These are phyloP conservation scores for Myxozyma monticola DNA, from an alignment of 805 yeast species.

Conservation along the genomic window DNA sequence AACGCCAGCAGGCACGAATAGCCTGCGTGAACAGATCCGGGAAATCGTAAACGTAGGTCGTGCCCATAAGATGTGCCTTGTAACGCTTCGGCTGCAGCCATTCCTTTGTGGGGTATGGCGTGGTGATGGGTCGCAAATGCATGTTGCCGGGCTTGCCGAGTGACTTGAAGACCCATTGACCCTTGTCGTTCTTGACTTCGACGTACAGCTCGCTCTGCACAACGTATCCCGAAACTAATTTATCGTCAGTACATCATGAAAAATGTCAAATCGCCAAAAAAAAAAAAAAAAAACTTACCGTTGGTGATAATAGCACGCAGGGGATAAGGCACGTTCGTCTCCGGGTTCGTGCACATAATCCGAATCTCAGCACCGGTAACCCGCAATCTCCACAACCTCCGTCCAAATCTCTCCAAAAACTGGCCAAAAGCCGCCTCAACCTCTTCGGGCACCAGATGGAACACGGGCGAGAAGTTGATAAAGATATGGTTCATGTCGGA, in stretches of 20 bases:
- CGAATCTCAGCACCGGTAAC: slow-evolving; percentile 97
- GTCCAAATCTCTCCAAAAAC: slow-evolving; percentile 94
- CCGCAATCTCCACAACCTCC: slow-evolving; percentile 94
- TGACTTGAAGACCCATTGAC: slow-evolving; percentile 97
- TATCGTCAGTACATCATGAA: no score
- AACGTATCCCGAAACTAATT: slow-evolving; percentile 89
- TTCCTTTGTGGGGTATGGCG: slow-evolving; percentile 97
- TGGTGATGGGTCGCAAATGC: slow-evolving; percentile 94
- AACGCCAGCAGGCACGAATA: slow-evolving; percentile 77
- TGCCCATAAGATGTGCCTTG: slow-evolving; percentile 97
- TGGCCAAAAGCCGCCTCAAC: slow-evolving; percentile 98
- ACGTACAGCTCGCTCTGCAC: slow-evolving; percentile 93
- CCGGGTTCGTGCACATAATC: slow-evolving; percentile 88
- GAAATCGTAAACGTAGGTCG: slow-evolving; percentile 97
- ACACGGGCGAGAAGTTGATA: slow-evolving; percentile 93
- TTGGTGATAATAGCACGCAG: slow-evolving; percentile 94
- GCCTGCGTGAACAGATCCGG: slow-evolving; percentile 98
- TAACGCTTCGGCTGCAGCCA: slow-evolving; percentile 98
- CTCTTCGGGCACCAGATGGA: slow-evolving; percentile 91
- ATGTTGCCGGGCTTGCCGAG: slow-evolving; percentile 89
- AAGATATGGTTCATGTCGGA: slow-evolving; percentile 96
- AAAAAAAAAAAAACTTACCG: slow-evolving; percentile 26
- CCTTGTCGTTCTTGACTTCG: slow-evolving; percentile 87
- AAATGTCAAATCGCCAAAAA: neutral
- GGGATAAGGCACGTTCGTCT: slow-evolving; percentile 88